Evolutionary conservation across 176 grass and related monocot species (phyloP).

Genomic region (Chloris gayana): DNA sequence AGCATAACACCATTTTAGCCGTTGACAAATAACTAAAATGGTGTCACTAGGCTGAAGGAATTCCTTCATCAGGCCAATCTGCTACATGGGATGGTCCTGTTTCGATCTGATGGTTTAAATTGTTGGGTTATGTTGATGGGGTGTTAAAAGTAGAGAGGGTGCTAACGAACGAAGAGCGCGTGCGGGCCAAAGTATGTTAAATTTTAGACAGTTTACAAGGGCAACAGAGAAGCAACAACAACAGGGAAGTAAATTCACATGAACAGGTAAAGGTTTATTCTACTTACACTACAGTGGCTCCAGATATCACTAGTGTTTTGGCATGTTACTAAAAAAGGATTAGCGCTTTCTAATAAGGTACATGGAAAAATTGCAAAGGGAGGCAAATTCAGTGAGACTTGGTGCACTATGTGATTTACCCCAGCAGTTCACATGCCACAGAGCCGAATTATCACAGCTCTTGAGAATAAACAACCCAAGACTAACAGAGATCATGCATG

Average conservation of each 20-base stretch:
- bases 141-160: no score
- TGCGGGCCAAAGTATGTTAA: no score
- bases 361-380: constrained; percentile 44
- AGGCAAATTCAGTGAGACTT: constrained; percentile 71
- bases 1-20: no score
- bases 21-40: no score
- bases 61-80: no score
- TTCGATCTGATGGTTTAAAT: no score
- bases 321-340: constrained; percentile 10
- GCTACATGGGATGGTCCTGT: no score
- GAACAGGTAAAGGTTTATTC: constrained; percentile 46
- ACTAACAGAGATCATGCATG: constrained; percentile 68
- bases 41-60: no score
- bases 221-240: no score
- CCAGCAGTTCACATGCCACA: constrained; percentile 74
- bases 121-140: no score
- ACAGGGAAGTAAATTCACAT: constrained; percentile 25
- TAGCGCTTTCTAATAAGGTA: constrained; percentile 52
- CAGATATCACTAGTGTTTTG: constrained; percentile 4
- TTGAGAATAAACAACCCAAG: constrained; percentile 67
- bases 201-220: no score
- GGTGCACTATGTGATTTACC: constrained; percentile 54
- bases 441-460: constrained; percentile 71
- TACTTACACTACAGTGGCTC: neutral
- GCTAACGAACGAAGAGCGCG: no score